Base-by-base conservation (phyloP, 2,329 filamentous ascomycete species). In the Fusarium piperis region DNA sequence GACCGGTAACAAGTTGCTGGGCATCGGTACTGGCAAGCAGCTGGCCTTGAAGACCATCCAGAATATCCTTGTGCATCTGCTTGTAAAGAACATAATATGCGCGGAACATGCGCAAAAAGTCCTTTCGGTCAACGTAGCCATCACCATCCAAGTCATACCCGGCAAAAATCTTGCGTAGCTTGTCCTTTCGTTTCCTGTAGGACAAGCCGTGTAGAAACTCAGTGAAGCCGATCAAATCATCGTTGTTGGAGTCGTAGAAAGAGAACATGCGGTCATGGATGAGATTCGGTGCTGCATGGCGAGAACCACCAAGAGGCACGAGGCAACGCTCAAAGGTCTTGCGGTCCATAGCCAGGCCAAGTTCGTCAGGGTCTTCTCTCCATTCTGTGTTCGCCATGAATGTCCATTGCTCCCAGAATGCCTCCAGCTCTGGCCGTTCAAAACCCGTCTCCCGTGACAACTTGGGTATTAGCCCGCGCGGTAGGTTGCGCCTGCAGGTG, bases 211-310 rank as follows among this genome's bases (percentile, higher is more conserved):
- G 90, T 26, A 98, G 83, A 77, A 98, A 99, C 79, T 99, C 96
- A 55, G 94, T 88, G 74, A 99, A 98, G 9, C 93, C 93, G 75
- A 99, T 98, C 9, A 97, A 85, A 23, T 93, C 93, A 78, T 99
- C 94, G 44, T 90, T 88, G 79, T 98, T 95, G 33, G 91, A 93
- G 81, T 99, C 96, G 80, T 98, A 99, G 80, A 98, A 98, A 57
- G 93, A 90, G 82, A 98, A 99, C 89, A 98, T 96, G 73, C 96
- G 92, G 79, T 99, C 95, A 78, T 97, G 96, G 65, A 99, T 93
- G 15, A 97, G 88, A 79, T 97, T 98, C 2, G 95, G 94, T 1
- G 92, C 88, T 12, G 92, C 90, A 62, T 94, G 91, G 33, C 92
- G 89, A 64, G 90, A 89, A n/a, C 92, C 92, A 15, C 92, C 93